phyloP scores from a whole-genome alignment of 305 asterid species.

The Fraxinus xanthoxyloides region DNA sequence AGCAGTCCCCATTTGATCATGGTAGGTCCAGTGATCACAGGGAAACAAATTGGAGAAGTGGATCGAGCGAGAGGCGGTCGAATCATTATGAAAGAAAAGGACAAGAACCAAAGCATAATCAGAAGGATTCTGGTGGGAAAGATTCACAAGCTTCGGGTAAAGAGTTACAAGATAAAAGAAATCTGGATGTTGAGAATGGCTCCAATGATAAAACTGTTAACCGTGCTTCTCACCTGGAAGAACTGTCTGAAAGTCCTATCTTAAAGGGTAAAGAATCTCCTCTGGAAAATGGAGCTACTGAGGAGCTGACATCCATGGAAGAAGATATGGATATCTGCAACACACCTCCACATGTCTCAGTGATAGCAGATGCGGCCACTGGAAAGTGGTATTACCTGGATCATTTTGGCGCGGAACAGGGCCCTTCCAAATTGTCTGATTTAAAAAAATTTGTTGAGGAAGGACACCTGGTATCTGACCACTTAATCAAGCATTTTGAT shows the following conservation, averaged over 20 bases:
- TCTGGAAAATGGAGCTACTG: constrained; percentile 59
- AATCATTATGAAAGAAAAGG: constrained; percentile 53
- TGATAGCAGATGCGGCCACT: constrained; percentile 46
- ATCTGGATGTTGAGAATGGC: constrained; percentile 34
- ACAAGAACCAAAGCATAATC: constrained; percentile 57
- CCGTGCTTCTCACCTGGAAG: constrained; percentile 32
- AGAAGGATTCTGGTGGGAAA: constrained; percentile 50
- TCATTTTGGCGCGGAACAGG: constrained; percentile 71
- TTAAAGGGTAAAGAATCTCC: constrained; percentile 39
- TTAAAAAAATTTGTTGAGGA: constrained; percentile 73
- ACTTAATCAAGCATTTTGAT: constrained; percentile 78
- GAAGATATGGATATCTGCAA: constrained; percentile 99
- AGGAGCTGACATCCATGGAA: constrained; percentile 89
- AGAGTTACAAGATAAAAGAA: constrained; percentile 54
- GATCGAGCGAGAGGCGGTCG: constrained; percentile 50
- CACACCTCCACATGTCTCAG: constrained; percentile 89
- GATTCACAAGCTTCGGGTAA: constrained; percentile 40
- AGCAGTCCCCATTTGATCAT: constrained; percentile 63
- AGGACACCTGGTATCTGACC: constrained; percentile 89
- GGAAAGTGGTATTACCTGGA: constrained; percentile 96
- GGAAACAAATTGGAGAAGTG: constrained; percentile 56
- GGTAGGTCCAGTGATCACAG: constrained; percentile 43
- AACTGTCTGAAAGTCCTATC: constrained; percentile 39
- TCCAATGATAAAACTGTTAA: constrained; percentile 41
- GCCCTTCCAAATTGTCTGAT: constrained; percentile 83